These are phyloP conservation scores for Mortierella sp. DNA, from an alignment of 371 early-diverging fungal species.

Conservation along the genomic window DNA sequence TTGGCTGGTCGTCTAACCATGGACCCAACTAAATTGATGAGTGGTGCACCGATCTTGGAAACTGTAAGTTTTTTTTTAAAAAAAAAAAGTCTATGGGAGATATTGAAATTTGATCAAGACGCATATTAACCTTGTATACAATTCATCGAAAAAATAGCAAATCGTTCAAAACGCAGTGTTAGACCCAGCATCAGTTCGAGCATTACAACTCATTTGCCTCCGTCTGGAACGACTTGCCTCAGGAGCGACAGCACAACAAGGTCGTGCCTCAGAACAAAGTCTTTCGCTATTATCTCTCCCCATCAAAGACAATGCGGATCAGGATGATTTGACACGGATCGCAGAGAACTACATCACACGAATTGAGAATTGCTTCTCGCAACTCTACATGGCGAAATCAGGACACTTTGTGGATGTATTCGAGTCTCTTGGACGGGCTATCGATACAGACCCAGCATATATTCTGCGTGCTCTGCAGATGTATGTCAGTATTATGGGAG, in stretches of 20 bases:
- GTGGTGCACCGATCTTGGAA: slow-evolving; percentile 62
- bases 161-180: slow-evolving; percentile 42
- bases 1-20: slow-evolving; percentile 39
- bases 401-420: slow-evolving; percentile 68
- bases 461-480: slow-evolving; percentile 74
- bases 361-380: slow-evolving; percentile 74
- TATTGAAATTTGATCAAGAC: too few species aligned
- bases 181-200: slow-evolving; percentile 60
- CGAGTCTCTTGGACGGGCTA: slow-evolving; percentile 69
- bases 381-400: slow-evolving; percentile 69
- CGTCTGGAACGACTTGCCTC: slow-evolving; percentile 69
- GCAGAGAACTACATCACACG: slow-evolving; percentile 72
- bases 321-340: slow-evolving; percentile 67
- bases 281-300: slow-evolving; percentile 57
- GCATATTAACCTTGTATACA: not conserved
- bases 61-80: slow-evolving; percentile 45
- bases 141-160: slow-evolving; percentile 12
- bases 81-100: too few species aligned
- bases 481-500: slow-evolving; percentile 60
- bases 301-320: slow-evolving; percentile 67
- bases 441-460: slow-evolving; percentile 68
- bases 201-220: slow-evolving; percentile 62
- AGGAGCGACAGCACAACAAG: slow-evolving; percentile 50
- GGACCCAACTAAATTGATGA: slow-evolving; percentile 29
- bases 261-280: slow-evolving; percentile 48